Base-by-base conservation (phyloP, 257 asterid genomes). In the Penstemon davidsonii region DNA sequence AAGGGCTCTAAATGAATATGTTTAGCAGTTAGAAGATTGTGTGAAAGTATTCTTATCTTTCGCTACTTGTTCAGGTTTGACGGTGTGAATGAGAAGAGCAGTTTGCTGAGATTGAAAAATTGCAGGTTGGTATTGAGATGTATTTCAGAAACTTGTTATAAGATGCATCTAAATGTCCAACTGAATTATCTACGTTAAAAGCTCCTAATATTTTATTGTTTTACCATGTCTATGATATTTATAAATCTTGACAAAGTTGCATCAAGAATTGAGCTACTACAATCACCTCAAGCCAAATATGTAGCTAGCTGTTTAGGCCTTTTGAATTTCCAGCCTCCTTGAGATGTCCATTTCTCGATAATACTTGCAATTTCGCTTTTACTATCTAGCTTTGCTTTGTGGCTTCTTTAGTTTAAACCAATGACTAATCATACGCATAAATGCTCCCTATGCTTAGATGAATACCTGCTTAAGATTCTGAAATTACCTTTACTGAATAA, bases 51-150 rank as follows among this genome's bases (percentile, higher is more conserved):
- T 51, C 72, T 71, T 58, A 49, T 77, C 13, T 15, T 62, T 55
- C 40, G 66, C 54, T 60, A 25, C 66, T 55, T 68, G 73, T 72
- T 72, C 85, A 93, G 99, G 88, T 85, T 79, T 80, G 89, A 79
- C 67, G 85, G 76, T 13, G 62, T 7, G 66, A 75, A 81, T 47
- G 72, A 78, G 85, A 80, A 58, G 80, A 81, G 65, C 56, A 70
- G 42, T 69, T 60, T 60, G 75, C 84, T 43, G 90, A 87, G 81
- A 73, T 94, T 79, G 81, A 79, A 5, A 76, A 83, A 64, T 81
- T 91, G 75, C 79, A 88, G 96, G 99, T 92, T 70, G 44, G 80
- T 77, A 42, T 59, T n/a, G n/a, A n/a, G n/a, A 44, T 75, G 55
- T 7, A 41, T 46, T 19, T 3, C 43, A 60, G 51, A 41, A 63